Evolutionary conservation across 768 basidiomycete species (phyloP).

Genomic region (Tulasnella sp.): DNA sequence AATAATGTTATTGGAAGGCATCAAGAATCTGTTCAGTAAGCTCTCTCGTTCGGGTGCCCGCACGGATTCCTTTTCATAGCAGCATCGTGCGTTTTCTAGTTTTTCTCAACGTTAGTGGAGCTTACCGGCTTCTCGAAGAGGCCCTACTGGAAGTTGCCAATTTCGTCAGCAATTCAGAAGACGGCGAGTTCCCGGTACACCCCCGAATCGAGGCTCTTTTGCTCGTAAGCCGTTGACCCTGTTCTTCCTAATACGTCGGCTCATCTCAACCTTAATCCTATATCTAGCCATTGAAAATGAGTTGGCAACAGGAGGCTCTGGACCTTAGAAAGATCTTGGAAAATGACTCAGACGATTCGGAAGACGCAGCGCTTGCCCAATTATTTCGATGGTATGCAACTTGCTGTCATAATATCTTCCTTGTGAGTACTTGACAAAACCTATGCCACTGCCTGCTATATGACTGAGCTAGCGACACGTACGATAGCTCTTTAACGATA

Average conservation of each 20-base stretch:
- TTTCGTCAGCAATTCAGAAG: too few species aligned
- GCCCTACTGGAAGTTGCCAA: background rate
- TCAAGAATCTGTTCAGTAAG: background rate
- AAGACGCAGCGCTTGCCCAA: background rate
- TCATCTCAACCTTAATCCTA: background rate
- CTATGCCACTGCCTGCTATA: background rate
- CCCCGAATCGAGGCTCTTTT: background rate
- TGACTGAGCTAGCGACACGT: background rate
- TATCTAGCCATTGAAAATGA: background rate
- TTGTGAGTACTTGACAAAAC: background rate
- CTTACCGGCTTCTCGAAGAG: background rate
- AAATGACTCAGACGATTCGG: background rate
- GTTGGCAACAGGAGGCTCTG: background rate
- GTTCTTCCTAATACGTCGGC: background rate
- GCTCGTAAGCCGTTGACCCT: background rate
- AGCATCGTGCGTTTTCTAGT: background rate
- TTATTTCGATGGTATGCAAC: background rate
- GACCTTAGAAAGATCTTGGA: background rate
- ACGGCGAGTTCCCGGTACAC: background rate
- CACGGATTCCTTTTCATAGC: background rate
- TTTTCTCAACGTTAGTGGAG: background rate
- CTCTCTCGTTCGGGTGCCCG: background rate
- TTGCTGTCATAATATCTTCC: background rate
- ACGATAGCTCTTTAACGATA: background rate
- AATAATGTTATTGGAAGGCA: background rate